Evolutionary conservation across 1,284 basidiomycete genomes (phyloP), one percentile per base, ranked within the genome.

Genomic region (Caloboletus firmus): DNA sequence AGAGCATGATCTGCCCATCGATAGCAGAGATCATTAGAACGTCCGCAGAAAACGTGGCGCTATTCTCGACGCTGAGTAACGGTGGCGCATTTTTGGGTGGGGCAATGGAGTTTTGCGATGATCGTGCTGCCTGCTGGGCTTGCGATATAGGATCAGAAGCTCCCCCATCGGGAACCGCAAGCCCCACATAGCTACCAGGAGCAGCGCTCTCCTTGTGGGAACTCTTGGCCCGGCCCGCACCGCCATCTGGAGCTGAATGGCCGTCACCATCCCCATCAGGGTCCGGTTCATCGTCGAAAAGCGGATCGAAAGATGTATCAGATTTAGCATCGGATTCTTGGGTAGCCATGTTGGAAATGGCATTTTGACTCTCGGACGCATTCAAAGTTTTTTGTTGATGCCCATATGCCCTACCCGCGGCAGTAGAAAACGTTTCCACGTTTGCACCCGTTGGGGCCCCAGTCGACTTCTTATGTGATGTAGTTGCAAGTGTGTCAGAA

Each of bases 1-100:
- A 96, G 8, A 99, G 71, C 35, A 95, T 84, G 18, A 97, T 84
- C 68, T 97, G 93, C 1, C 97, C 96, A 62, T 98, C 95, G 59
- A 98, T 89, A 9, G 88, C 89, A 26, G 90, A 88, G 4, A 93
- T 95, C 80, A 99, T 82, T 40, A 99, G 72, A 36, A 97, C 72
- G 67, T 98, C 92, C 5, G 87, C 76, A 24, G 93, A 95, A 71
- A 88, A 93, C 17, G 79, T 72, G 22, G 79, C 69, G 62, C 85
- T 92, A 8, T 74, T 76, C 12, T 77, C 66, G 0, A 81, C 73
- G 58, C 89, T 83, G 31, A 95, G 74, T 24, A 89, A 71, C 0
- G 87, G 85, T 18, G 88, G 87, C 9, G 87, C 87, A 58, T 84
- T 86, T 65, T 87, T 88, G 1, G 87, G 85, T 44, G 80, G 75